Percentiles rank a stretch among this genome's conserved stretches.
phyloP scores from a whole-genome alignment of 192 early-diverging fungal genomes.

The Jimgerdemannia flammicorona region DNA sequence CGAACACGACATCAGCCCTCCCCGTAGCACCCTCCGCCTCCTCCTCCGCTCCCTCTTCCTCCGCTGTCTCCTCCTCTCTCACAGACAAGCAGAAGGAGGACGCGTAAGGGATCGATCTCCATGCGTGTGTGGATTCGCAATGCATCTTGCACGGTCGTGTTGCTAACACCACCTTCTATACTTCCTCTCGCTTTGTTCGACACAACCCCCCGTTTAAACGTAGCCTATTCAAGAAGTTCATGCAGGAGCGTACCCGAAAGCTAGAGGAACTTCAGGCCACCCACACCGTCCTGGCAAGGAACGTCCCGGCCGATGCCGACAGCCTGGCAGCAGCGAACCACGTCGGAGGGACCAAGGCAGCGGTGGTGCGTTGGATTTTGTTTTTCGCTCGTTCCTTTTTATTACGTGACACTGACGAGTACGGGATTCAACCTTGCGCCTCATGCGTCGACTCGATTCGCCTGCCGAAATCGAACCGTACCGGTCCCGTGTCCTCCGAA shows the following conservation, averaged over 20 bases:
- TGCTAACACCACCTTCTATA: background rate
- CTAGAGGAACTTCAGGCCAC: constrained; percentile 7
- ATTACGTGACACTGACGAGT: background rate
- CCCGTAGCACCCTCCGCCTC: background rate
- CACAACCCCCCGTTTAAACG: background rate
- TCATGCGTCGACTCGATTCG: background rate
- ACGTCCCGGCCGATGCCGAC: background rate
- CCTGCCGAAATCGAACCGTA: background rate
- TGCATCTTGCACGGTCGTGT: background rate
- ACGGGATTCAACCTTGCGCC: background rate
- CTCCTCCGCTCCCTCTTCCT: background rate
- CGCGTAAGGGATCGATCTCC: constrained; percentile 4
- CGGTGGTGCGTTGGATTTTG: background rate
- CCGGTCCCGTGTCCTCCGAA: background rate
- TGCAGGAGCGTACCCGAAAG: constrained; percentile 9
- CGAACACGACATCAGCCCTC: background rate
- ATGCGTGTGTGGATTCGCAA: background rate
- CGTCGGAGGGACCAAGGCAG: constrained; percentile 2
- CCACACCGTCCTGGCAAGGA: constrained; percentile 1
- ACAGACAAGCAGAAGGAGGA: constrained; percentile 15
- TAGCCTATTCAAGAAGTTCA: constrained; percentile 5
- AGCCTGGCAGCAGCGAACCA: background rate
- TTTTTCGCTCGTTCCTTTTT: too few species aligned
- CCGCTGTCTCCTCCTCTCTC: background rate
- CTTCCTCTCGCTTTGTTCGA: background rate